Percentiles rank a stretch among this genome's conserved stretches.
These are phyloP conservation scores for Cryptococcus sp. DNA, from an alignment of 1,284 basidiomycete genomes.

Conservation along the genomic window DNA sequence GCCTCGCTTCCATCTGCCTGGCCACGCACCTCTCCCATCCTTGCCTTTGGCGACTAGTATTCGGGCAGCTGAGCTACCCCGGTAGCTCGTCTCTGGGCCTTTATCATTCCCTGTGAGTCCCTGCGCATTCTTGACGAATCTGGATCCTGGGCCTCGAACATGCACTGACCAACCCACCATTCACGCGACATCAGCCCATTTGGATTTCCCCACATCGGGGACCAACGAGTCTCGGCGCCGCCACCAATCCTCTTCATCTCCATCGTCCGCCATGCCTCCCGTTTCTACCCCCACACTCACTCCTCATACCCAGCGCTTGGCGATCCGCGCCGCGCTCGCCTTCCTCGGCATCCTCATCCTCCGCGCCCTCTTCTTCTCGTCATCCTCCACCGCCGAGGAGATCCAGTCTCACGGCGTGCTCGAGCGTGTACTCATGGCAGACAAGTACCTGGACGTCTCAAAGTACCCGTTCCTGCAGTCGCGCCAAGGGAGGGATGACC, in stretches of 20 bases:
- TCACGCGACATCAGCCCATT: conserved; percentile 10
- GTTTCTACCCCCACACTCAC: conserved; percentile 28
- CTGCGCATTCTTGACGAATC: not conserved
- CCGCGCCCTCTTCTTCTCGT: conserved; percentile 42
- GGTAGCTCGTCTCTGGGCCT: not conserved
- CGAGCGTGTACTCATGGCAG: conserved; percentile 77
- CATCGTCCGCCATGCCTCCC: conserved; percentile 31
- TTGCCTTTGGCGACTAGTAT: too few relatives aligned
- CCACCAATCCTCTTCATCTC: conserved; percentile 19
- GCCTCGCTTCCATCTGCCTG: too few relatives aligned
- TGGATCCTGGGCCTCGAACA: not conserved
- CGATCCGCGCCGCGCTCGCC: conserved; percentile 40
- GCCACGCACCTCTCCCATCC: too few relatives aligned
- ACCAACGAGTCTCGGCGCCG: conserved; percentile 32
- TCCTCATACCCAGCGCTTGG: conserved; percentile 39
- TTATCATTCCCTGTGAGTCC: not conserved
- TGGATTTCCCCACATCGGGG: conserved; percentile 29
- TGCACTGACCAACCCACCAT: not conserved
- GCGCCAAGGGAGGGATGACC: conserved; percentile 76
- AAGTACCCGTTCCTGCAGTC: conserved; percentile 81
- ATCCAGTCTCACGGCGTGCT: conserved; percentile 77
- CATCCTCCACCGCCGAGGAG: conserved; percentile 47
- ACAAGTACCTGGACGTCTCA: conserved; percentile 78
- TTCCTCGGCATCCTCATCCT: conserved; percentile 38
- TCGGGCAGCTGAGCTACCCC: not conserved